Conservation (phyloP, 139 green algal genomes). For the Auxenochlorella pyrenoidosa region DNA sequence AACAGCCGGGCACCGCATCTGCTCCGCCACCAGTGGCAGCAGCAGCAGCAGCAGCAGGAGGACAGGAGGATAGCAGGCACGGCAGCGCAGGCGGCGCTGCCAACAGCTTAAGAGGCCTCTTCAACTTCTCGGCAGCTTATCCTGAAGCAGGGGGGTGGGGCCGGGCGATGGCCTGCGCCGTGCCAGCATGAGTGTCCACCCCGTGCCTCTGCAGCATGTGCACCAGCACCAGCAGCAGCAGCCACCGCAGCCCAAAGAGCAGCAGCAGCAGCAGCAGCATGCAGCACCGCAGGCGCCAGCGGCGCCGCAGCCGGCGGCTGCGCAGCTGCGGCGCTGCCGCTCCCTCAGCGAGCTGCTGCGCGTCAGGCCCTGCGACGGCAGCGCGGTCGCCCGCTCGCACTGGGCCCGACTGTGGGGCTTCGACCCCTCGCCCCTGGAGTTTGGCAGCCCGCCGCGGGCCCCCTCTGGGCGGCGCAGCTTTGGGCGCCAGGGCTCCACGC, state of each 20-base stretch:
- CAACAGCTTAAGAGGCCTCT: neutral
- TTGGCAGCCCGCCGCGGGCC: neutral
- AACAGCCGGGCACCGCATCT: neutral
- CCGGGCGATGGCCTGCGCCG: neutral
- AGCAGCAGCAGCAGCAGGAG: neutral
- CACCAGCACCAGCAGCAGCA: neutral
- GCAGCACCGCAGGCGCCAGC: neutral
- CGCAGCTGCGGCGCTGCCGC: neutral
- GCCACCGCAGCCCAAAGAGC: neutral
- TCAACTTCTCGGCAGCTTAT: neutral
- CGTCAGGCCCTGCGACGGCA: neutral
- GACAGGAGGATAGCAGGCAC: neutral
- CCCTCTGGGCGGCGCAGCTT: neutral
- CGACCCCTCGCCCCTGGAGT: neutral
- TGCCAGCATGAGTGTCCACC: neutral
- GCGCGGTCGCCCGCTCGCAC: neutral
- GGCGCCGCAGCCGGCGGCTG: neutral
- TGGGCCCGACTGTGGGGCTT: constrained; percentile 1
- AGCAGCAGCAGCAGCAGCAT: neutral
- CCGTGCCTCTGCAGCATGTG: neutral
- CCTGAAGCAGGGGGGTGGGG: neutral
- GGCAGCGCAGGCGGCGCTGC: neutral
- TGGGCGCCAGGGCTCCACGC: neutral
- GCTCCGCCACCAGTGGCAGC: neutral
- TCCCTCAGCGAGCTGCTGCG: neutral